Evolutionary conservation across 192 early-diverging fungal genomes (phyloP), one percentile per base, ranked within the genome.

Genomic region (Entophlyctis luteolus): DNA sequence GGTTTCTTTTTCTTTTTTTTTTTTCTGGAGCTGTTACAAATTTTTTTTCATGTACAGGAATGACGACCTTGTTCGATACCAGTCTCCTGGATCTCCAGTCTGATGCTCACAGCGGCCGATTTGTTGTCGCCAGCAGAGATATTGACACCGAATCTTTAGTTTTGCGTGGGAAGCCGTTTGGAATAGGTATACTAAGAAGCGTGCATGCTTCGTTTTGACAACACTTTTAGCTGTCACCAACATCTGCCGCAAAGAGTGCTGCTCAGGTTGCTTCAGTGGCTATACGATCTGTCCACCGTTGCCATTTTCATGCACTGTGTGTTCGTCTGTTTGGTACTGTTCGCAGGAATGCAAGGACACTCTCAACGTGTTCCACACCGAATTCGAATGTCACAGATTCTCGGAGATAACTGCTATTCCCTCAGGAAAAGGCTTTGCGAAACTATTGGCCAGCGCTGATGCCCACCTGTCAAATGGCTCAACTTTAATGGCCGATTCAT

Each of bases 351-450:
- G 62, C 31, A 25, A 23, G 36, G 47, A 28, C n/a, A 0, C 62
- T 34, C 5, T 32, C 18, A 28, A 46, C 62, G n/a, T 12, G n/a
- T 46, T 49, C 42, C 62, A 65, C 62, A 14, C 46, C 32, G 28
- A 65, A 12, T 65, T 23, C 48, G 62, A 65, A 65, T 65, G 62
- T 23, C 5, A n/a, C 4, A 29, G 47, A 23, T 50, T 65, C 47
- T 16, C 29, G n/a, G 62, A 65, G 10, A 18, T 55, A 12, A n/a
- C 10, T 12, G 42, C 42, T 12, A 10, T 45, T n/a, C 42, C 10
- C 10, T 12, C 42, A 45, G 10, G n/a, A 6, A 29, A 14, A 6
- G 54, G n/a, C 10, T 55, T 55, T 32, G 54, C 16, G 5, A 55
- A 55, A 55, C 54, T 55, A 12, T 27, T 55, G 0, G 54, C 54